These are phyloP conservation scores for Carpinus fangiana DNA, from an alignment of 306 rosid genomes.

Conservation along the genomic window DNA sequence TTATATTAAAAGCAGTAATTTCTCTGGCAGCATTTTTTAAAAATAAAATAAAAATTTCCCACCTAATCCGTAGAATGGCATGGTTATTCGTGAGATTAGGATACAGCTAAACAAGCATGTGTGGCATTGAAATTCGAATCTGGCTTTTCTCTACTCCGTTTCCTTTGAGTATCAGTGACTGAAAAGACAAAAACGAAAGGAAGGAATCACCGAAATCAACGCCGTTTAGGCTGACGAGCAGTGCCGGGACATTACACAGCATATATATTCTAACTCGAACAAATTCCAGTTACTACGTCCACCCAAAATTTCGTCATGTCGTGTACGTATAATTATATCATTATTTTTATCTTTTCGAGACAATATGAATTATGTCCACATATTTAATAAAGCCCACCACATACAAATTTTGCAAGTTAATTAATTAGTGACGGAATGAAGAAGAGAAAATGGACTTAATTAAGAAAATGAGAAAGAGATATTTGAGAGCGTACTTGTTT, in stretches of 20 bases:
- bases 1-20: too few relatives aligned
- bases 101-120: conserved; percentile 72
- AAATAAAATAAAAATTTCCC: background rate
- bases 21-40: too few relatives aligned
- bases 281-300: background rate
- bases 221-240: conserved; percentile 95
- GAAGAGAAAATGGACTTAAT: too few relatives aligned
- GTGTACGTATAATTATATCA: background rate
- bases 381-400: background rate
- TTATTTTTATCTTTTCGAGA: background rate
- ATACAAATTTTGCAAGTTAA: too few relatives aligned
- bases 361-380: background rate
- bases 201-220: conserved; percentile 94
- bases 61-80: conserved; percentile 50
- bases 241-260: conserved; percentile 44
- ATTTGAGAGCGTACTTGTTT: too few relatives aligned
- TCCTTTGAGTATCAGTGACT: conserved; percentile 65
- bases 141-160: conserved; percentile 35
- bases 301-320: conserved; percentile 1
- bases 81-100: conserved; percentile 58
- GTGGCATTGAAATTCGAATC: conserved; percentile 75
- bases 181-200: conserved; percentile 88
- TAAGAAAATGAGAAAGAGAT: too few relatives aligned
- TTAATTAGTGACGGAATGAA: too few relatives aligned
- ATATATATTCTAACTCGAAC: background rate